Conservation (phyloP, 169 alveolate species). For the Plasmodium cynomolgi region DNA sequence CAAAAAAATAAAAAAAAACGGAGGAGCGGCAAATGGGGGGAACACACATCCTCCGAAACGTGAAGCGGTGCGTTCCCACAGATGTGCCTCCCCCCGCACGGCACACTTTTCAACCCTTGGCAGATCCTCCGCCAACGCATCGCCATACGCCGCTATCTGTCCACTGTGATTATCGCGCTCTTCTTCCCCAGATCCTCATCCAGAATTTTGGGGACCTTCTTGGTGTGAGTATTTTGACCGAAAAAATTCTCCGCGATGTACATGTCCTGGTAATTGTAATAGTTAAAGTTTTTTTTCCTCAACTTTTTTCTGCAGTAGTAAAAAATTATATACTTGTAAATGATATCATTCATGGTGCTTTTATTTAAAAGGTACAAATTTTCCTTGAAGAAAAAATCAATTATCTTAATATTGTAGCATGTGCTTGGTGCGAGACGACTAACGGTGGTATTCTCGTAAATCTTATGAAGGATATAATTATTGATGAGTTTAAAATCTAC, state of each 20-base stretch:
- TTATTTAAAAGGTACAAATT: constrained; percentile 49
- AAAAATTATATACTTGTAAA: constrained; percentile 46
- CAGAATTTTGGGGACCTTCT: constrained; percentile 48
- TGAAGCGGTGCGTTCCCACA: too few species aligned
- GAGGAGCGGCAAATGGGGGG: too few species aligned
- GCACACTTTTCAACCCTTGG: too few species aligned
- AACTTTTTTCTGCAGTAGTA: constrained; percentile 38
- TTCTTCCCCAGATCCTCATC: constrained; percentile 42
- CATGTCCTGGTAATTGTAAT: constrained; percentile 55
- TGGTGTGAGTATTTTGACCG: constrained; percentile 59
- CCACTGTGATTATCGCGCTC: constrained; percentile 46
- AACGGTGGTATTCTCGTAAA: constrained; percentile 29
- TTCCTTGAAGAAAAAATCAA: constrained; percentile 19
- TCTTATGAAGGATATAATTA: constrained; percentile 27
- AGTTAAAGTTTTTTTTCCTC: constrained; percentile 44
- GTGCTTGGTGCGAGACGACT: constrained; percentile 18
- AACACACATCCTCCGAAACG: too few species aligned
- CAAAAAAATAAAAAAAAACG: too few species aligned
- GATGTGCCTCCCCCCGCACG: too few species aligned
- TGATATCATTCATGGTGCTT: constrained; percentile 24
- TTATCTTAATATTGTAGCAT: constrained; percentile 18
- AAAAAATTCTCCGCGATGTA: constrained; percentile 34
- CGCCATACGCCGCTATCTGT: too few species aligned
- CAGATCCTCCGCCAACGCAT: too few species aligned
- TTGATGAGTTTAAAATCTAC: constrained; percentile 41